Evolutionary conservation across 495 filamentous ascomycete species (phyloP).

Genomic region (Tetracladium marchalianum): DNA sequence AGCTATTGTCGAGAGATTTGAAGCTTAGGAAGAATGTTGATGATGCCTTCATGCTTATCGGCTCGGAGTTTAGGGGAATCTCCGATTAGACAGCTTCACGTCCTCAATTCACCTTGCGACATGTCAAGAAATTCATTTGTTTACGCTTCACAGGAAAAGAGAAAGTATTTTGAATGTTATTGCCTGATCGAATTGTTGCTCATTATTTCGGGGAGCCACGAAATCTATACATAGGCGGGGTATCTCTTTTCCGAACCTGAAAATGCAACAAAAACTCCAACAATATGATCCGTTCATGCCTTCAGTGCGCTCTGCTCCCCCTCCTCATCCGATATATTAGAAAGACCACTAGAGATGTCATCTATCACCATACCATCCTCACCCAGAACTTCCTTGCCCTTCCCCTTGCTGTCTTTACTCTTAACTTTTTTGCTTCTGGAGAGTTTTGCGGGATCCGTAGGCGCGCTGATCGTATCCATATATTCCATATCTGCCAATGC

Average conservation of each 20-base stretch:
- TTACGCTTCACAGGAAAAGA: no score
- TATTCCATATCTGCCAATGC: constrained; percentile 47
- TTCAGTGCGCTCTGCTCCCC: constrained; percentile 1
- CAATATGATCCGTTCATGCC: constrained; percentile 1
- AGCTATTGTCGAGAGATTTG: neutral
- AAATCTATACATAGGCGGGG: neutral
- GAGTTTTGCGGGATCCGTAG: constrained; percentile 21
- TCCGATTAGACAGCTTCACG: no score
- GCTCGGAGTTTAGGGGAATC: neutral
- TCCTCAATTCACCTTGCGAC: no score
- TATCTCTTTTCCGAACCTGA: constrained; percentile 6
- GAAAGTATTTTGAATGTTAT: no score
- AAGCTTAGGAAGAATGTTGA: neutral
- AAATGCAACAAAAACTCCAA: constrained; percentile 1
- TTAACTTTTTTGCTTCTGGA: constrained; percentile 36
- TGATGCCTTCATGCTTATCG: neutral
- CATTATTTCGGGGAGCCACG: no score
- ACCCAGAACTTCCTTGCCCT: constrained; percentile 5
- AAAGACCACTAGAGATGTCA: constrained; percentile 5
- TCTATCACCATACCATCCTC: neutral
- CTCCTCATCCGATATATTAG: constrained; percentile 4
- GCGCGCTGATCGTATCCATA: constrained; percentile 55
- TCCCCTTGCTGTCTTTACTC: constrained; percentile 24
- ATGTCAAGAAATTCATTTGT: neutral
- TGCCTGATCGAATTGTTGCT: no score